Conservation (phyloP, 192 early-diverging fungal species). For the Backusella macrospora region DNA sequence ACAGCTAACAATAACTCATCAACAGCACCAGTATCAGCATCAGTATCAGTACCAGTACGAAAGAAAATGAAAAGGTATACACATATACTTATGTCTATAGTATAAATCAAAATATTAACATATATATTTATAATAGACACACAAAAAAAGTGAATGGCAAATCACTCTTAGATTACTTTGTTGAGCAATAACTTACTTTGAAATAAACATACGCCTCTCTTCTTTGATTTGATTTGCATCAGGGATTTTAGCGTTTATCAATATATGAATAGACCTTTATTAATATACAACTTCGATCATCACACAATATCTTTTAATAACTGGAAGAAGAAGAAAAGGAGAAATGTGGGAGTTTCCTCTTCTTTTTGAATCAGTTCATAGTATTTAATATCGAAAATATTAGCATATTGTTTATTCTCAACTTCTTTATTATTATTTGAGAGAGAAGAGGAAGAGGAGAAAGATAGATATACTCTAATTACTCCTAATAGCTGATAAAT, state of each 20-base stretch:
- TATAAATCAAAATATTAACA: too few species aligned
- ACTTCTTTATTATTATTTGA: background rate
- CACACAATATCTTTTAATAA: background rate
- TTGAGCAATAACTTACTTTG: background rate
- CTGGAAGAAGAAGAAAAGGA: background rate
- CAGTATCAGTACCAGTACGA: background rate
- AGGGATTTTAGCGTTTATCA: too few species aligned
- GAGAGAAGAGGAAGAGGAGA: too few species aligned
- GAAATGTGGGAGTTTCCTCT: background rate
- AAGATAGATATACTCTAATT: background rate
- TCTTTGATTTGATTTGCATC: background rate
- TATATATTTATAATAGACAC: background rate
- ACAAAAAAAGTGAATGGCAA: background rate
- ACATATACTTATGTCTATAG: background rate
- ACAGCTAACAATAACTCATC: background rate
- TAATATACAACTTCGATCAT: background rate
- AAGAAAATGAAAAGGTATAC: background rate
- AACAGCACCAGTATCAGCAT: background rate
- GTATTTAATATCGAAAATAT: background rate
- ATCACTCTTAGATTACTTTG: background rate
- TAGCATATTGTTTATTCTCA: background rate
- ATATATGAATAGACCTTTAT: too few species aligned
- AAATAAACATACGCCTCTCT: background rate
- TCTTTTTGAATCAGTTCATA: background rate
- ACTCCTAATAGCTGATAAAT: background rate